These are phyloP conservation scores for Stylonectria norvegica DNA, from an alignment of 2,329 filamentous ascomycete species.

Conservation along the genomic window DNA sequence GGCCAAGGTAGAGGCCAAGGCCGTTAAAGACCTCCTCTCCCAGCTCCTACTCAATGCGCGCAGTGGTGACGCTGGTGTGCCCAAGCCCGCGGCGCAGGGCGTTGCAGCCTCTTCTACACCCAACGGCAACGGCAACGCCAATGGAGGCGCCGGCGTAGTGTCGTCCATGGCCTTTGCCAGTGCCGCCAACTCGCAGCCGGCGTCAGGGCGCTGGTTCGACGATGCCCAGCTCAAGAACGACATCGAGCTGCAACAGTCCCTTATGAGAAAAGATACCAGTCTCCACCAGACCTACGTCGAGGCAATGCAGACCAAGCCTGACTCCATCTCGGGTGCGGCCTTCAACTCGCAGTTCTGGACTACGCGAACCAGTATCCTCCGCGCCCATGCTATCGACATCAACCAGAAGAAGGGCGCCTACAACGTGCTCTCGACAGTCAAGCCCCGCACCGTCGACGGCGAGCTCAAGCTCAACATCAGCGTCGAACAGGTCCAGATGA, in stretches of 20 bases:
- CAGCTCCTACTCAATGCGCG: conserved; percentile 71
- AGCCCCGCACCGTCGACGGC: conserved; percentile 52
- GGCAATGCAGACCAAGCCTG: conserved; percentile 76
- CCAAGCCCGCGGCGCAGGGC: conserved; percentile 41
- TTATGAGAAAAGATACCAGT: conserved; percentile 74
- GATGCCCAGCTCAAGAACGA: conserved; percentile 75
- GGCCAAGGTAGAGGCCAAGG: conserved; percentile 79
- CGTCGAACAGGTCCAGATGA: conserved; percentile 87
- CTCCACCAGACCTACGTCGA: conserved; percentile 86
- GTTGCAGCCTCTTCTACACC: conserved; percentile 28
- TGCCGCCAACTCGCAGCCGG: conserved; percentile 55
- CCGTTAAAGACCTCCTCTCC: conserved; percentile 78
- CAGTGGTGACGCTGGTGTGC: conserved; percentile 47
- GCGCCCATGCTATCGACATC: conserved; percentile 85
- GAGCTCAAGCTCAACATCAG: conserved; percentile 79
- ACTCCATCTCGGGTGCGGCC: conserved; percentile 72
- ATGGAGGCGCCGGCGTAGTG: conserved; percentile 33
- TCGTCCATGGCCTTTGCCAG: conserved; percentile 75
- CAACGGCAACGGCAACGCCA: conserved; percentile 23
- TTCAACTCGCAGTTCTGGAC: conserved; percentile 97
- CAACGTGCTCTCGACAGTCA: conserved; percentile 89
- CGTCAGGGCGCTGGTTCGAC: conserved; percentile 70
- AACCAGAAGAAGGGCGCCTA: conserved; percentile 85
- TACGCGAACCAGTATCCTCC: conserved; percentile 76
- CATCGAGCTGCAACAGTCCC: conserved; percentile 78